Evolutionary conservation across 805 yeast genomes (phyloP).

Genomic region (Starmerella bombicola): DNA sequence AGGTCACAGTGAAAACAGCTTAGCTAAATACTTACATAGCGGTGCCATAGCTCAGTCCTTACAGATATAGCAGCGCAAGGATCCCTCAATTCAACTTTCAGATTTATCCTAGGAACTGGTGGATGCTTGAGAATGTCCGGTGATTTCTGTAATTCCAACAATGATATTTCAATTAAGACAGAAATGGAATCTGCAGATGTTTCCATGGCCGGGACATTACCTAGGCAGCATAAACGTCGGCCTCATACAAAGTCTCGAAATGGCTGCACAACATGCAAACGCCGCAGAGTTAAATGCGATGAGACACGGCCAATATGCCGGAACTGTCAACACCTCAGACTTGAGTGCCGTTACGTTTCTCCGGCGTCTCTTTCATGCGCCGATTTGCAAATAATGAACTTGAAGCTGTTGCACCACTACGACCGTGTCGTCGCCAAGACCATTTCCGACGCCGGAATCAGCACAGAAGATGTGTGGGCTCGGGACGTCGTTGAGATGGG

Average conservation of each 20-base stretch:
- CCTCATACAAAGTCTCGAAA: conserved; percentile 80
- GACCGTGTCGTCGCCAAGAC: conserved; percentile 74
- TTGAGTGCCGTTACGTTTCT: conserved; percentile 54
- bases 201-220: not conserved
- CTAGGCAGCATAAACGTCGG: conserved; percentile 45
- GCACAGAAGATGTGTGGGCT: conserved; percentile 76
- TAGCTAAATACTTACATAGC: no score
- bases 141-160: conserved; percentile 1
- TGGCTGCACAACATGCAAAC: conserved; percentile 84
- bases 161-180: conserved; percentile 1
- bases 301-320: conserved; percentile 68
- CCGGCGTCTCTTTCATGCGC: conserved; percentile 27
- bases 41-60: no score
- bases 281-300: conserved; percentile 85
- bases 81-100: no score
- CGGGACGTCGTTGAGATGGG: conserved; percentile 81
- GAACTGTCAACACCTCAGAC: conserved; percentile 67
- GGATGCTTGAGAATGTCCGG: conserved; percentile 6
- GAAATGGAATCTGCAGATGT: conserved; percentile 3
- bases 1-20: no score
- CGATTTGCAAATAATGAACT: conserved; percentile 54
- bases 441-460: conserved; percentile 80
- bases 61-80: no score
- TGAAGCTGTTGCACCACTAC: conserved; percentile 77
- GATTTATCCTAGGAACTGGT: no score